phyloP scores from a whole-genome alignment of 305 asterid species.

The Solanum hybrid region DNA sequence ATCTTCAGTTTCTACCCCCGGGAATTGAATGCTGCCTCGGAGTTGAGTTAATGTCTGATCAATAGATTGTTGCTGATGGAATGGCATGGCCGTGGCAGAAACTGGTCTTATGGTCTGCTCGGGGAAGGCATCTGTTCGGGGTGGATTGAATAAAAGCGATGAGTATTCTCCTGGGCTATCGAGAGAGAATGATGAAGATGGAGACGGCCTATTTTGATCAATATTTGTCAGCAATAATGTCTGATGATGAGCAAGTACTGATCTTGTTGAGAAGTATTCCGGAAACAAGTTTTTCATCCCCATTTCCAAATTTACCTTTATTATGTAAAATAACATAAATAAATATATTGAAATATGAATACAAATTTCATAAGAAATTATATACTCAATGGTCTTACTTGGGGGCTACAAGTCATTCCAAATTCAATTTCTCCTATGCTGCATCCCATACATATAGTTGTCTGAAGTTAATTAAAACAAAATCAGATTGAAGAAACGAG shows the following conservation, averaged over 20 bases:
- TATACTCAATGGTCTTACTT: conserved; percentile 21
- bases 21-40: conserved; percentile 21
- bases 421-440: conserved; percentile 67
- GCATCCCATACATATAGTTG: conserved; percentile 62
- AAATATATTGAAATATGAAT: background rate
- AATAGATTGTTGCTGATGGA: conserved; percentile 1
- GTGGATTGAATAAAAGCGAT: conserved; percentile 26
- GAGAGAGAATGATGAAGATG: conserved; percentile 61
- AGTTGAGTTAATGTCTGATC: conserved; percentile 1
- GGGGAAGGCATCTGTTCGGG: background rate
- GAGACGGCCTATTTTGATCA: conserved; percentile 26
- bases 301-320: conserved; percentile 29
- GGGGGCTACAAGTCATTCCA: conserved; percentile 41
- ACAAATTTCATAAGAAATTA: background rate
- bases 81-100: conserved; percentile 6
- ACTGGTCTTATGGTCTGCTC: conserved; percentile 7
- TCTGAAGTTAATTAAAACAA: conserved; percentile 20
- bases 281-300: conserved; percentile 42
- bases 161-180: conserved; percentile 33
- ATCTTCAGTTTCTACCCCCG: conserved; percentile 41
- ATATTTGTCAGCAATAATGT: background rate
- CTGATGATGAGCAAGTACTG: background rate
- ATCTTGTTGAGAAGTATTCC: conserved; percentile 13
- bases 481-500: background rate
- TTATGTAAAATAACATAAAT: background rate